A percentile compares a stretch with the other conserved stretches of the same genome.
Evolutionary conservation across 2,329 filamentous ascomycete species (phyloP).

Genomic region (Blumeriella jaapii): DNA sequence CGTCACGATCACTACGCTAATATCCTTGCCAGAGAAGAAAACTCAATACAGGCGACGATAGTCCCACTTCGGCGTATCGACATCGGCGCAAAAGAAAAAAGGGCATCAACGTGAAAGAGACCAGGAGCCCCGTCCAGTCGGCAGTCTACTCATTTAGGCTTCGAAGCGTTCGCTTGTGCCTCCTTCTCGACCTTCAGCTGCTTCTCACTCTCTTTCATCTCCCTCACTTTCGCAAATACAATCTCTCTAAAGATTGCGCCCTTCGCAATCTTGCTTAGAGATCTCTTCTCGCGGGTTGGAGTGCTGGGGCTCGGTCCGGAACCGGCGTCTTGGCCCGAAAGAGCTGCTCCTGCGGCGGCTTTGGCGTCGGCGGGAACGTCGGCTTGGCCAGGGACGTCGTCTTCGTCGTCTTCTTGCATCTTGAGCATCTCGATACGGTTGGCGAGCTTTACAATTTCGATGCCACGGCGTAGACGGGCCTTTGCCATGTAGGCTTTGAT

Average conservation of each 20-base stretch:
- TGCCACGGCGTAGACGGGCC: slow-evolving; percentile 80
- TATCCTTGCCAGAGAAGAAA: neutral
- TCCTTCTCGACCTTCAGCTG: slow-evolving; percentile 50
- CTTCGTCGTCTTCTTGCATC: slow-evolving; percentile 81
- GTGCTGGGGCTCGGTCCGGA: slow-evolving; percentile 8
- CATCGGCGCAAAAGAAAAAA: slow-evolving; percentile 2
- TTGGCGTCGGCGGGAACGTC: slow-evolving; percentile 43
- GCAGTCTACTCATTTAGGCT: slow-evolving; percentile 17
- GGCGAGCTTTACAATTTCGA: slow-evolving; percentile 90
- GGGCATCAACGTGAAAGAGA: neutral
- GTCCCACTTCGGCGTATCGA: neutral
- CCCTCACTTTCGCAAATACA: slow-evolving; percentile 83
- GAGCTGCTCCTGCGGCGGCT: slow-evolving; percentile 40
- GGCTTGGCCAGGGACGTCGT: slow-evolving; percentile 56
- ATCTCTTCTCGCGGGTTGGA: slow-evolving; percentile 27
- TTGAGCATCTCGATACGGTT: slow-evolving; percentile 94
- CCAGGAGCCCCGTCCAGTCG: slow-evolving; percentile 1
- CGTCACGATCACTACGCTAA: neutral
- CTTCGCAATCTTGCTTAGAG: slow-evolving; percentile 40
- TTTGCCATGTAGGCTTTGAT: slow-evolving; percentile 90
- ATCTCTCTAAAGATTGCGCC: slow-evolving; percentile 85
- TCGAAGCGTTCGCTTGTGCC: slow-evolving; percentile 22
- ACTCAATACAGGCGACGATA: neutral
- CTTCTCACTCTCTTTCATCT: slow-evolving; percentile 76
- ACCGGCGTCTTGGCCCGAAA: slow-evolving; percentile 11